Evolutionary conservation across 345 rosid genomes (phyloP).

Genomic region (Diplotaxis tenuifolia): DNA sequence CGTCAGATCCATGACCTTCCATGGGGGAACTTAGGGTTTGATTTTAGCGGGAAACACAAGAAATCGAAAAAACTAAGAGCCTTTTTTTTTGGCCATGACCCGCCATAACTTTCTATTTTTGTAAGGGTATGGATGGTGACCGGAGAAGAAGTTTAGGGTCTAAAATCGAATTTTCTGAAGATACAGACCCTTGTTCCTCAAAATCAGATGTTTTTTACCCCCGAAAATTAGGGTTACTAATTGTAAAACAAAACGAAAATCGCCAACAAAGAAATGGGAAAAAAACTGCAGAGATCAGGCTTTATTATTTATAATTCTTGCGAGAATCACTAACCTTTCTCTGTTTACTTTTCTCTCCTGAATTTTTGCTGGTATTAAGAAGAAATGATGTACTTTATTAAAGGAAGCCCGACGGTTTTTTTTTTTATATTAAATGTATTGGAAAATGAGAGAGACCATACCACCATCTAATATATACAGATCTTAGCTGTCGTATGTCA

Average conservation of each 20-base stretch:
- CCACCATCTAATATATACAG: not conserved
- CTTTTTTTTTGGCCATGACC: no score
- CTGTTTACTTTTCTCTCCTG: not conserved
- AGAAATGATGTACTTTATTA: not conserved
- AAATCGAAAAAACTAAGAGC: constrained; percentile 17
- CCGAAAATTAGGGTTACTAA: constrained; percentile 24
- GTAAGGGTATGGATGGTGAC: constrained; percentile 28
- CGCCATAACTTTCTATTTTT: constrained; percentile 28
- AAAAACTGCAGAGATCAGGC: not conserved
- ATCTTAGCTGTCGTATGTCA: not conserved
- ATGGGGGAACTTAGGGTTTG: constrained; percentile 21
- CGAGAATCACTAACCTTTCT: constrained; percentile 25
- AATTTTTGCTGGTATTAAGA: not conserved
- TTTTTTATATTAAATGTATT: not conserved
- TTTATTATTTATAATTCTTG: not conserved
- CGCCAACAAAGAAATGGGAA: not conserved
- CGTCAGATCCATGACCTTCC: constrained; percentile 6
- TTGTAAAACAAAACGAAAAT: constrained; percentile 10
- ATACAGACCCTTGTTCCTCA: constrained; percentile 17
- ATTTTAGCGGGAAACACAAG: constrained; percentile 36
- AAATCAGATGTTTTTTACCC: not conserved
- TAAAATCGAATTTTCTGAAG: not conserved
- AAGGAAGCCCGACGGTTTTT: not conserved
- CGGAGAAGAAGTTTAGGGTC: constrained; percentile 20
- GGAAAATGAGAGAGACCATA: not conserved